Percentiles rank a stretch among this genome's conserved stretches.
Conservation (phyloP, 163 green algal genomes). For the Picocystis sp. region DNA sequence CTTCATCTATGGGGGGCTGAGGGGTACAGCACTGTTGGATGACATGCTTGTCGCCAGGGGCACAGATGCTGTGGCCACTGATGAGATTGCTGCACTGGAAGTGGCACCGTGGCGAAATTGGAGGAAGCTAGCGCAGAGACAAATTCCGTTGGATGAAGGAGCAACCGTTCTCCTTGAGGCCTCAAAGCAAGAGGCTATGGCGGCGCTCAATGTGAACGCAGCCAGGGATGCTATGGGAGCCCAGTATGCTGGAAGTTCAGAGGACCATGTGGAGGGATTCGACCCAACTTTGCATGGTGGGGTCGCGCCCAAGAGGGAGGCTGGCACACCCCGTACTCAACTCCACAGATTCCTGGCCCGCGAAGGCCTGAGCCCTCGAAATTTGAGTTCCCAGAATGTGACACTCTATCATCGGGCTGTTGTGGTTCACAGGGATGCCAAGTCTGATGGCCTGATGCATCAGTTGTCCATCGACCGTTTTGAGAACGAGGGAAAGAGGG, state of each 20-base stretch:
- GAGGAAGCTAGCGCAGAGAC: no score
- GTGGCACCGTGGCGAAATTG: no score
- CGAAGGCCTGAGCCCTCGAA: no score
- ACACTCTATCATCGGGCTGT: conserved; percentile 28
- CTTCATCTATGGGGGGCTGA: conserved; percentile 89
- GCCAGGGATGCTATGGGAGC: no score
- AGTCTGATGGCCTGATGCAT: conserved; percentile 70
- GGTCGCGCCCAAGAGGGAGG: no score
- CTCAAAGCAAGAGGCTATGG: conserved; percentile 1
- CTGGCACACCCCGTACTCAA: no score
- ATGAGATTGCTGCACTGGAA: no score
- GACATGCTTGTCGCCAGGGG: conserved; percentile 82
- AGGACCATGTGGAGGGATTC: no score
- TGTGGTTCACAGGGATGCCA: conserved; percentile 68
- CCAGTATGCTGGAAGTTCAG: no score
- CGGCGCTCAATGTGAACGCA: not conserved
- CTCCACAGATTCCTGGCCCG: no score
- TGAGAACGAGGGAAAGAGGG: conserved; percentile 73
- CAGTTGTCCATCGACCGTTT: conserved; percentile 97
- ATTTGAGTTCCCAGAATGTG: not conserved
- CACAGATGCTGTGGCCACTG: conserved; percentile 13
- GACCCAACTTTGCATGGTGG: no score
- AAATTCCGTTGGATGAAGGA: not conserved
- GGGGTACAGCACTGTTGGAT: conserved; percentile 75
- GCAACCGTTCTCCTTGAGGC: conserved; percentile 4